A percentile compares a stretch with the other conserved stretches of the same genome.
Conservation (phyloP, 2,329 filamentous ascomycete species). For the Claviceps digitariae region DNA sequence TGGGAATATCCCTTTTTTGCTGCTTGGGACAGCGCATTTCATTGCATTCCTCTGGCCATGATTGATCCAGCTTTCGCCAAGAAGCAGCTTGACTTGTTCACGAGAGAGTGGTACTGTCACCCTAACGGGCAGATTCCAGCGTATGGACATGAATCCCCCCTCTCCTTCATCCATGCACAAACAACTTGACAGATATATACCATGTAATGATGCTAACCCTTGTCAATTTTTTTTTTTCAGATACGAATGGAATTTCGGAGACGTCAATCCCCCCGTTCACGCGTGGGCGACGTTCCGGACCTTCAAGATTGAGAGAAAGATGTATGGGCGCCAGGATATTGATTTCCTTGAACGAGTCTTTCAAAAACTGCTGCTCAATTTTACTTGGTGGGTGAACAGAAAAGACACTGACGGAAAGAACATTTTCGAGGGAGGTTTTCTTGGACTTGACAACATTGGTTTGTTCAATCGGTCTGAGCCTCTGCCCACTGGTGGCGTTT, state of each 20-base stretch:
- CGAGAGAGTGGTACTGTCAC: constrained; percentile 97
- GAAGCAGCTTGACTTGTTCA: constrained; percentile 93
- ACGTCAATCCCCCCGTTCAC: constrained; percentile 93
- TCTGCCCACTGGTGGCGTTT: constrained; percentile 77
- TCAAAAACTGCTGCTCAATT: constrained; percentile 90
- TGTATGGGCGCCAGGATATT: constrained; percentile 87
- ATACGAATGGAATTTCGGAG: constrained; percentile 93
- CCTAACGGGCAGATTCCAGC: constrained; percentile 91
- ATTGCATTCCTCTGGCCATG: constrained; percentile 92
- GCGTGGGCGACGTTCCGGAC: constrained; percentile 91
- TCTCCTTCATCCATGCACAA: no score
- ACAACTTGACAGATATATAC: no score
- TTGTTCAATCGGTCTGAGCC: constrained; percentile 95
- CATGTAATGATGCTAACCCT: background rate
- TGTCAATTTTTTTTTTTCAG: constrained; percentile 19
- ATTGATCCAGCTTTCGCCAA: constrained; percentile 96
- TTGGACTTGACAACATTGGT: constrained; percentile 93
- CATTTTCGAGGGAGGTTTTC: constrained; percentile 90
- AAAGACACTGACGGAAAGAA: constrained; percentile 94
- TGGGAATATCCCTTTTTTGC: constrained; percentile 99
- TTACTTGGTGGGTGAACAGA: constrained; percentile 98
- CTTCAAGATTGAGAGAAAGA: constrained; percentile 96
- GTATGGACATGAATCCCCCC: constrained; percentile 28
- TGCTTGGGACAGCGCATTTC: constrained; percentile 94
- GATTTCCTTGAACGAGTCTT: constrained; percentile 95